Evolutionary conservation across 1,284 basidiomycete genomes (phyloP).

Genomic region (Stygiomarasmius scandens): DNA sequence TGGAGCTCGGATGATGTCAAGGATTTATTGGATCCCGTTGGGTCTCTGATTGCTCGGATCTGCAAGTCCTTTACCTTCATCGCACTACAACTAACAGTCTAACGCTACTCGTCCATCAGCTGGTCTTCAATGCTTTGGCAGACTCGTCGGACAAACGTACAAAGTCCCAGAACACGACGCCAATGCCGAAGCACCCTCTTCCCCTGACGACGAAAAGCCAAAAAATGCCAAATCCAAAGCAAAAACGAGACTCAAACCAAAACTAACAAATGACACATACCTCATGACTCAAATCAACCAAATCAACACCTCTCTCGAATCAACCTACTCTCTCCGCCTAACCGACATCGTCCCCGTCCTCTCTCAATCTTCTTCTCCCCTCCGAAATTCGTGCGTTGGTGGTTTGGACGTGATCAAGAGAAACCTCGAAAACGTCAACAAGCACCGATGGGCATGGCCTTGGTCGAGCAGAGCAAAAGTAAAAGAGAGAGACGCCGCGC

Average conservation of each 20-base stretch:
- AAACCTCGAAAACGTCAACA: conserved; percentile 49
- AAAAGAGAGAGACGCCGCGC: conserved; percentile 21
- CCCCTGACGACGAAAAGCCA: conserved; percentile 9
- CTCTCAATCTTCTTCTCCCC: conserved; percentile 40
- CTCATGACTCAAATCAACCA: conserved; percentile 43
- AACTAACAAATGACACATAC: conserved; percentile 36
- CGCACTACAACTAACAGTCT: background rate
- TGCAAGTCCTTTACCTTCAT: conserved; percentile 25
- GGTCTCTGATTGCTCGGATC: conserved; percentile 34
- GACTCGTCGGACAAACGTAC: conserved; percentile 21
- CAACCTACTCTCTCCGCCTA: conserved; percentile 41
- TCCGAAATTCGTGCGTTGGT: conserved; percentile 41
- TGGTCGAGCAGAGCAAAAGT: conserved; percentile 5
- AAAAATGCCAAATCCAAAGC: background rate
- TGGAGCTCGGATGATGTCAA: conserved; percentile 50
- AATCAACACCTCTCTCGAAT: conserved; percentile 34
- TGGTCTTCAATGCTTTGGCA: conserved; percentile 33
- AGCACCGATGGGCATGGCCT: conserved; percentile 41
- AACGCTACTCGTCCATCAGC: conserved; percentile 18
- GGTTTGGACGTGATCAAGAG: conserved; percentile 37
- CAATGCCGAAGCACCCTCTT: background rate
- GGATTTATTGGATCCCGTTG: conserved; percentile 38
- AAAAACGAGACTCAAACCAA: background rate
- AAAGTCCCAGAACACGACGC: background rate
- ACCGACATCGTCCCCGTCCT: conserved; percentile 53